Evolutionary conservation across 2,329 filamentous ascomycete species (phyloP), one percentile per base, ranked within the genome.

Genomic region (Ophiocordyceps camponoti-saundersi): DNA sequence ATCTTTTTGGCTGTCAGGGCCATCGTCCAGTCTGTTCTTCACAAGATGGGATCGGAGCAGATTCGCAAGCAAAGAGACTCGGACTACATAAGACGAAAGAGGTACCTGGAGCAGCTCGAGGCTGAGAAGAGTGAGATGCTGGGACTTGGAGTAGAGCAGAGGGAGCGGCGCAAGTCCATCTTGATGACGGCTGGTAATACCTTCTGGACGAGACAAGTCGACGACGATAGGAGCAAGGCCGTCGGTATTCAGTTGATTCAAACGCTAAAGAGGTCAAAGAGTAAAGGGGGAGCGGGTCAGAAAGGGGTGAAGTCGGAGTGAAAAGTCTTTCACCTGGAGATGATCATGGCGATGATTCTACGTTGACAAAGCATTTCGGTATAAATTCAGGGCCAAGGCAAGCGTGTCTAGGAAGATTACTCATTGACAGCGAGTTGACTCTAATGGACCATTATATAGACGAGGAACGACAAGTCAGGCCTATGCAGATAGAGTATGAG

Each of bases 1-100:
- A 63, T 80, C 26, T 85, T 85, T 55, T 69, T 88, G 5, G 61
- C 78, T 7, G 65, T 82, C 0, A 74, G 80, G 0, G 55, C 61
- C 1, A 39, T 64, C 0, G 62, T 67, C 1, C 56, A 59, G 15
- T 64, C 57, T 26, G 47, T 61, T 0, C 61, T 70, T 7, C 53
- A 64, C 18, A 57, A 60, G 2, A 55, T 63, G 10, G 66, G 67
- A 0, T 69, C 66, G 0, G 60, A 64, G 30, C 59, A 65, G 23
- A 64, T 68, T 6, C 61, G 65, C 10, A 56, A 58, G 10, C 63
- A 69, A 49, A 57, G 65, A n/a, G 56, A 61, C 44, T 56, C 62
- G 48, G 60, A 60, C 1, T 70, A 68, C 45, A 60, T 61, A 0
- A 53, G 57, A 6, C 61, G 67, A 0, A 56, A 63, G 2, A 53